Conservation (phyloP, 208 protist genomes). For the Leishmania mexicana region DNA sequence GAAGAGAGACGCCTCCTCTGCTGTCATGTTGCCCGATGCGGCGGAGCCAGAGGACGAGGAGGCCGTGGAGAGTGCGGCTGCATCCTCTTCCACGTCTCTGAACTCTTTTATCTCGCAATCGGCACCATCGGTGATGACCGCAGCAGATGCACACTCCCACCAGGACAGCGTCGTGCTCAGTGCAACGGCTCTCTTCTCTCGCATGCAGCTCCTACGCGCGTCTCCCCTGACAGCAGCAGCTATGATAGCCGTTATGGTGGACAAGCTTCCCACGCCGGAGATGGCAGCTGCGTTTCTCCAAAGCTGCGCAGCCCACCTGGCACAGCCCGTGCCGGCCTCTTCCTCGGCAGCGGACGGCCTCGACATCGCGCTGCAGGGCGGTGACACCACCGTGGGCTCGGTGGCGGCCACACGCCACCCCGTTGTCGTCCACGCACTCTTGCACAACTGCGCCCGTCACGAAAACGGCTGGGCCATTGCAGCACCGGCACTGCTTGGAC, state of each 20-base stretch:
- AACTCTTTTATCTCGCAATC: neutral
- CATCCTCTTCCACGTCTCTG: neutral
- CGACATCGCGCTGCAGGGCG: neutral
- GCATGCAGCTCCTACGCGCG: constrained; percentile 45
- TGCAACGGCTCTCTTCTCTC: constrained; percentile 15
- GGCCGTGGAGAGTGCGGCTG: neutral
- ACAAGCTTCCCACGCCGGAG: constrained; percentile 60
- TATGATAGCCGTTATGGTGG: constrained; percentile 63
- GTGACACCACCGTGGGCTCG: neutral
- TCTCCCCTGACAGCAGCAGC: constrained; percentile 48
- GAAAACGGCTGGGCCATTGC: constrained; percentile 48
- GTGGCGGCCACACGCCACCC: constrained; percentile 42
- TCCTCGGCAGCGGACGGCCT: neutral
- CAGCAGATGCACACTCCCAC: neutral
- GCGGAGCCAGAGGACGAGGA: neutral
- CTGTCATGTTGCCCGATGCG: neutral
- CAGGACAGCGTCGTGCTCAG: no score
- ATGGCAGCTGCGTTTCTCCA: constrained; percentile 49
- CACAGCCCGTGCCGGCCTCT: neutral
- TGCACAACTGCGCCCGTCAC: constrained; percentile 49
- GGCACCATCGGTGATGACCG: neutral
- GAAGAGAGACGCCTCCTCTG: neutral
- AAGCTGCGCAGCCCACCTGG: constrained; percentile 25
- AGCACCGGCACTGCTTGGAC: constrained; percentile 42
- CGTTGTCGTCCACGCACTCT: constrained; percentile 61